phyloP scores from a whole-genome alignment of 495 filamentous ascomycete species.

The Hyaloscypha bicolor region DNA sequence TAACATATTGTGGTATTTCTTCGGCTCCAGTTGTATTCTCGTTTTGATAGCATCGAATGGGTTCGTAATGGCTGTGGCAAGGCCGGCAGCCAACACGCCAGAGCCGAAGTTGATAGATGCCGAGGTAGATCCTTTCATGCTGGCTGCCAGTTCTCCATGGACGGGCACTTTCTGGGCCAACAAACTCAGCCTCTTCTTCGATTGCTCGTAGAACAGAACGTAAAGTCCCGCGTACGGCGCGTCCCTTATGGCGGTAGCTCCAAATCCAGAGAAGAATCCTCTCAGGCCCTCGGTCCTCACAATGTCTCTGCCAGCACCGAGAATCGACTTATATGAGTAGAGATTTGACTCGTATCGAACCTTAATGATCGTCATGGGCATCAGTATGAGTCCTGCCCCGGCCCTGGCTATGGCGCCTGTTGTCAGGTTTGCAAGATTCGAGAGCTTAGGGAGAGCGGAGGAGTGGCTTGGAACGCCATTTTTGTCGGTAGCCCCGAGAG shows the following conservation, averaged over 20 bases:
- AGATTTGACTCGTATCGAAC: constrained; percentile 89
- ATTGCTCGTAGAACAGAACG: constrained; percentile 90
- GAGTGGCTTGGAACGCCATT: constrained; percentile 47
- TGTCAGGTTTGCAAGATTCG: constrained; percentile 79
- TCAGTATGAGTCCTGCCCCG: constrained; percentile 85
- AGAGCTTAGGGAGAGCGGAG: constrained; percentile 80
- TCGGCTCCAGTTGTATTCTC: constrained; percentile 85
- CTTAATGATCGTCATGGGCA: constrained; percentile 96
- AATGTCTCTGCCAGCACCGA: constrained; percentile 74
- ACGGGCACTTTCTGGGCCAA: constrained; percentile 27
- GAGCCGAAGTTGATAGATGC: constrained; percentile 83
- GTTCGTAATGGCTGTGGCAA: constrained; percentile 88
- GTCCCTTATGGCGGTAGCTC: constrained; percentile 90
- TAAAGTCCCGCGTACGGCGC: constrained; percentile 96
- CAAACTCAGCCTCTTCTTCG: constrained; percentile 66
- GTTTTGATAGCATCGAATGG: constrained; percentile 98
- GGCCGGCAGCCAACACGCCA: constrained; percentile 73
- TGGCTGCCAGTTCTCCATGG: constrained; percentile 13
- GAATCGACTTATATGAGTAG: constrained; percentile 82
- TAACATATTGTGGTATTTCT: constrained; percentile 82
- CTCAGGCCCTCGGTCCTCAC: constrained; percentile 69
- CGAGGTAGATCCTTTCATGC: constrained; percentile 45
- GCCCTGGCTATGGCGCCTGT: constrained; percentile 84
- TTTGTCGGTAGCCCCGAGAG: constrained; percentile 30
- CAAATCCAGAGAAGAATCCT: constrained; percentile 92